Percentiles rank a stretch among this genome's conserved stretches.
Conservation (phyloP, 2,329 filamentous ascomycete genomes). For the Clarireedia homoeocarpa region DNA sequence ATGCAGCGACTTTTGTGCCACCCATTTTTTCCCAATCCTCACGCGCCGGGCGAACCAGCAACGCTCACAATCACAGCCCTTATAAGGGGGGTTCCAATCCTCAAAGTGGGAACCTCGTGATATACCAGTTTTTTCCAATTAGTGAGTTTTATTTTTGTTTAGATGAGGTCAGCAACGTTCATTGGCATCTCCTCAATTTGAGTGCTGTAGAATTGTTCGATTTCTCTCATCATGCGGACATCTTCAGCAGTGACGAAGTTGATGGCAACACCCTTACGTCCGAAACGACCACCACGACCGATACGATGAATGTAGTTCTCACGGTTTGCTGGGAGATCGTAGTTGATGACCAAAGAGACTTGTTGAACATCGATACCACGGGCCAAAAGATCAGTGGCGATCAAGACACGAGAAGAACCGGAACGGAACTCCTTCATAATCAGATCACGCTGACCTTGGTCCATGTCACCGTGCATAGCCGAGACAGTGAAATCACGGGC, state of each 20-base stretch:
- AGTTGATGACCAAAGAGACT: conserved; percentile 99
- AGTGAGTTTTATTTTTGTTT: conserved; percentile 32
- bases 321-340: conserved; percentile 95
- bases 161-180: conserved; percentile 74
- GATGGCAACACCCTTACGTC: conserved; percentile 99
- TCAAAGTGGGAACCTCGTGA: conserved; percentile 24
- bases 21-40: conserved; percentile 26
- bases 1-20: conserved; percentile 30
- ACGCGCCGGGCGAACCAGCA: conserved; percentile 30
- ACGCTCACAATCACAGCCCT: conserved; percentile 30
- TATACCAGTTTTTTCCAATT: conserved; percentile 20
- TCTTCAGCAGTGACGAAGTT: conserved; percentile 99
- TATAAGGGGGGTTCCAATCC: conserved; percentile 18
- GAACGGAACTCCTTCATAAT: conserved; percentile 99
- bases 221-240: conserved; percentile 99
- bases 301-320: conserved; percentile 99
- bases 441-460: conserved; percentile 92
- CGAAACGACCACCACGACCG: conserved; percentile 98
- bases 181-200: conserved; percentile 99
- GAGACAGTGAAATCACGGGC: conserved; percentile 98
- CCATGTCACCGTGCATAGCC: conserved; percentile 99
- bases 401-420: conserved; percentile 95
- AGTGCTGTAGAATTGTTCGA: conserved; percentile 99
- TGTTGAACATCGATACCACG: conserved; percentile 99
- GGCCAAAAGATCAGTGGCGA: conserved; percentile 93